A percentile compares a stretch with the other conserved stretches of the same genome.
Evolutionary conservation across 352 stramenopile species (phyloP).

Genomic region (Globisporangium recalcitrans): DNA sequence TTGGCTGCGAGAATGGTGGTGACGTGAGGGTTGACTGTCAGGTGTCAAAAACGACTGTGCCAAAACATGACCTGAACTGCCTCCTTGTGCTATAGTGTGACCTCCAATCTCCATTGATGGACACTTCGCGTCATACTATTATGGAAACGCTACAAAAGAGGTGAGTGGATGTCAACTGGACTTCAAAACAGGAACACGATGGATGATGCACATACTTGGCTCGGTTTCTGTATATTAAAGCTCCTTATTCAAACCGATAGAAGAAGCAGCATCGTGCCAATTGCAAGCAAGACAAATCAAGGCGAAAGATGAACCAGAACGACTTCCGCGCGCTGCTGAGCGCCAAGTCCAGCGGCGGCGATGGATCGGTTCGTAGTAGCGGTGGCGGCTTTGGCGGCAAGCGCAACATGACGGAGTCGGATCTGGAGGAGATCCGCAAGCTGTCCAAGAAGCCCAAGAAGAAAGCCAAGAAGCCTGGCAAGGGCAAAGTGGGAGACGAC

Average conservation of each 20-base stretch:
- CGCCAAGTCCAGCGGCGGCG: slow-evolving; percentile 20
- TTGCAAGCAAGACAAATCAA: slow-evolving; percentile 1
- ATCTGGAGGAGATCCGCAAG: slow-evolving; percentile 42
- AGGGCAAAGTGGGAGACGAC: slow-evolving; percentile 4
- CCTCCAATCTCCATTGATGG: no score
- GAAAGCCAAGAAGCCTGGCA: slow-evolving; percentile 37
- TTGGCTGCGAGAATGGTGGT: neutral
- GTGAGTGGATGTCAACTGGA: no score
- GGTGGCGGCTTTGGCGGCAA: slow-evolving; percentile 40
- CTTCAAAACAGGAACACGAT: neutral
- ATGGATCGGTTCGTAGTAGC: neutral
- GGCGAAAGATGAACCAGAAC: slow-evolving; percentile 58
- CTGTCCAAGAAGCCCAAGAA: slow-evolving; percentile 65
- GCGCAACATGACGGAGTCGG: slow-evolving; percentile 45
- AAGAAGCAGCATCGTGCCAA: neutral
- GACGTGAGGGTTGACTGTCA: slow-evolving; percentile 1
- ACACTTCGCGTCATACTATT: no score
- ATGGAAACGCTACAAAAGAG: no score
- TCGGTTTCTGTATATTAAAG: neutral
- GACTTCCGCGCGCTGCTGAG: slow-evolving; percentile 67
- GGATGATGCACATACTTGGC: no score
- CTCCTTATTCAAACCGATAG: neutral
- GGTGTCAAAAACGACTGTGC: neutral
- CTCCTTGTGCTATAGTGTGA: no score
- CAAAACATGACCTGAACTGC: neutral